Evolutionary conservation across 441 rosid species (phyloP).

Genomic region (Euphorbia celastroides): DNA sequence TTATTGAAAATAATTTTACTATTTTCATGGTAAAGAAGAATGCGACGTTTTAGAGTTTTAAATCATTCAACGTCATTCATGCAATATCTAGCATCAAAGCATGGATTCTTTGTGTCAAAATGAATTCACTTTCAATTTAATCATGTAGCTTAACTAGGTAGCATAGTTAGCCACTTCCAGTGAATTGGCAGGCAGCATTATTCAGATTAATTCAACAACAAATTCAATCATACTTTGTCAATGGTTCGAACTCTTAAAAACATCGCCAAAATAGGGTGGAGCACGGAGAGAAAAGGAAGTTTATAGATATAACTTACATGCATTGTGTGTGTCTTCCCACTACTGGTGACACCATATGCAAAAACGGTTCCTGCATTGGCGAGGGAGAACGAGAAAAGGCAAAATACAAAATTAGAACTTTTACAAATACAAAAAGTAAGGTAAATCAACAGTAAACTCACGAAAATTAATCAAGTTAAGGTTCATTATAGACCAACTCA

Average conservation of each 20-base stretch:
- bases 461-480: background rate
- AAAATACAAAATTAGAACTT: background rate
- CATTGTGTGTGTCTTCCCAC: conserved; percentile 99
- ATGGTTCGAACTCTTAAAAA: background rate
- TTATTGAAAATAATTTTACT: background rate
- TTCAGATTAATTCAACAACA: background rate
- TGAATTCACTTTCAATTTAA: background rate
- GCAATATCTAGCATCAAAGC: background rate
- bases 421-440: background rate
- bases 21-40: conserved; percentile 6
- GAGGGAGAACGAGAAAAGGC: background rate
- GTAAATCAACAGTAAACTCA: background rate
- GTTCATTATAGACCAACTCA: background rate
- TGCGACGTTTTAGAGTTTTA: background rate
- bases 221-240: background rate
- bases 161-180: background rate
- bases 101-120: background rate
- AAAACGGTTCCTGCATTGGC: conserved; percentile 90
- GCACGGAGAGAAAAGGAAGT: background rate
- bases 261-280: background rate
- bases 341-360: conserved; percentile 99
- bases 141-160: background rate
- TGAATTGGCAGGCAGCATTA: background rate
- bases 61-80: background rate
- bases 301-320: conserved; percentile 54